Evolutionary conservation across 1,284 basidiomycete genomes (phyloP).

Genomic region (Ganoderma multipileum): DNA sequence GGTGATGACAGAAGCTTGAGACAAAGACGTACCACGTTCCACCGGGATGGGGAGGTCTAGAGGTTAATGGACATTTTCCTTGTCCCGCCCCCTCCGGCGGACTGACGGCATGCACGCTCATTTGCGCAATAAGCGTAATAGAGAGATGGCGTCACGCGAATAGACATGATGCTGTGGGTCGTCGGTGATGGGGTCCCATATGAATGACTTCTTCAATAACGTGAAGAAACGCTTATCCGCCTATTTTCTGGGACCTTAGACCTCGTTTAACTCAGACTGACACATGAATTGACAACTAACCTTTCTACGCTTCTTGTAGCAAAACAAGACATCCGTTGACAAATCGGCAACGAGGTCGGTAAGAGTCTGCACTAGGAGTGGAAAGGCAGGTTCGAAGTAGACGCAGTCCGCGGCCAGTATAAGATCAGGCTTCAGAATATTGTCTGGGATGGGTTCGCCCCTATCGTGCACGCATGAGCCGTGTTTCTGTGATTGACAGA

Average conservation of each 20-base stretch:
- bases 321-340: constrained; percentile 81
- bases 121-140: constrained; percentile 43
- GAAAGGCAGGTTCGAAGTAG: constrained; percentile 95
- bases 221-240: constrained; percentile 92
- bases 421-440: constrained; percentile 63
- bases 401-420: constrained; percentile 93
- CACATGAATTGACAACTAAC: constrained; percentile 44
- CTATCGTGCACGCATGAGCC: constrained; percentile 44
- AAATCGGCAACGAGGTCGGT: constrained; percentile 60
- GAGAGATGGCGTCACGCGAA: constrained; percentile 47
- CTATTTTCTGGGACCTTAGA: constrained; percentile 46
- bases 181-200: constrained; percentile 71
- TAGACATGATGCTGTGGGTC: constrained; percentile 48
- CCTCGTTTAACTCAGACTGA: background rate
- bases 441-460: constrained; percentile 57
- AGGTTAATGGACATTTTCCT: background rate
- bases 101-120: constrained; percentile 4
- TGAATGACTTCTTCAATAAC: constrained; percentile 83
- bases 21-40: background rate
- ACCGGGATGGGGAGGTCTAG: background rate
- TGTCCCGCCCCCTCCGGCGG: background rate
- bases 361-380: constrained; percentile 85
- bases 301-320: constrained; percentile 94
- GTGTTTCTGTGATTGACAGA: constrained; percentile 21
- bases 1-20: background rate